phyloP scores from a whole-genome alignment of 2,329 filamentous ascomycete species.

The Fusarium metavorans region DNA sequence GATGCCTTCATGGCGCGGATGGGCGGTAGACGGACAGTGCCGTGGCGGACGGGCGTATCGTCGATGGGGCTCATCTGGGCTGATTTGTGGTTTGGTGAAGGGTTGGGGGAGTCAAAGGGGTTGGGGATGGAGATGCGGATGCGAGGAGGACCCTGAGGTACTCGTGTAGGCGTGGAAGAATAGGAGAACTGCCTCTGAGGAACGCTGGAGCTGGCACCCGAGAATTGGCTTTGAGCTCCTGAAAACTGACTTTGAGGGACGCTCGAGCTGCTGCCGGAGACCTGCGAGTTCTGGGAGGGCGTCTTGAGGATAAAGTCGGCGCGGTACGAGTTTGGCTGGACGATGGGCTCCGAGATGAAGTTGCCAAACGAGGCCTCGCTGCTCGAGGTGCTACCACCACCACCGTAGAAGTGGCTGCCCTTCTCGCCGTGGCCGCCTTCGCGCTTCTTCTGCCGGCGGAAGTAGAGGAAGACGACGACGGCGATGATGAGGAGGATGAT shows the following conservation, averaged over 20 bases:
- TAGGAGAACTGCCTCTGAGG: neutral
- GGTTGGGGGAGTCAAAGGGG: slow-evolving; percentile 51
- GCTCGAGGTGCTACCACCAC: slow-evolving; percentile 26
- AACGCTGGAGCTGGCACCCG: neutral
- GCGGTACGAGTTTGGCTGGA: slow-evolving; percentile 57
- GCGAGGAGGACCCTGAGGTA: slow-evolving; percentile 20
- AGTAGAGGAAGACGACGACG: slow-evolving; percentile 55
- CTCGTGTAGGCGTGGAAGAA: neutral
- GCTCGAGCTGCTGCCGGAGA: neutral
- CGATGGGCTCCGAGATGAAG: slow-evolving; percentile 69
- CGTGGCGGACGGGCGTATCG: slow-evolving; percentile 42
- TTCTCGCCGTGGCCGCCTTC: slow-evolving; percentile 34
- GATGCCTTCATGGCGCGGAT: slow-evolving; percentile 56
- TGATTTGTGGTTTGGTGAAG: slow-evolving; percentile 40
- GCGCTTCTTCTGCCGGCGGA: slow-evolving; percentile 49
- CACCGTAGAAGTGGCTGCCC: slow-evolving; percentile 28
- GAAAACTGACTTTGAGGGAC: neutral
- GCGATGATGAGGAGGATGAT: slow-evolving; percentile 56
- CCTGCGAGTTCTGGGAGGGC: slow-evolving; percentile 27
- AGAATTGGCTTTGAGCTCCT: slow-evolving; percentile 23
- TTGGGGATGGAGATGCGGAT: slow-evolving; percentile 51
- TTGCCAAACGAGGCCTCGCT: slow-evolving; percentile 50
- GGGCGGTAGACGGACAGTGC: slow-evolving; percentile 48
- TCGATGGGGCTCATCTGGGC: slow-evolving; percentile 41
- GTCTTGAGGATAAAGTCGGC: slow-evolving; percentile 65